phyloP scores from a whole-genome alignment of 2,329 filamentous ascomycete genomes.

The Cercospora sp. region DNA sequence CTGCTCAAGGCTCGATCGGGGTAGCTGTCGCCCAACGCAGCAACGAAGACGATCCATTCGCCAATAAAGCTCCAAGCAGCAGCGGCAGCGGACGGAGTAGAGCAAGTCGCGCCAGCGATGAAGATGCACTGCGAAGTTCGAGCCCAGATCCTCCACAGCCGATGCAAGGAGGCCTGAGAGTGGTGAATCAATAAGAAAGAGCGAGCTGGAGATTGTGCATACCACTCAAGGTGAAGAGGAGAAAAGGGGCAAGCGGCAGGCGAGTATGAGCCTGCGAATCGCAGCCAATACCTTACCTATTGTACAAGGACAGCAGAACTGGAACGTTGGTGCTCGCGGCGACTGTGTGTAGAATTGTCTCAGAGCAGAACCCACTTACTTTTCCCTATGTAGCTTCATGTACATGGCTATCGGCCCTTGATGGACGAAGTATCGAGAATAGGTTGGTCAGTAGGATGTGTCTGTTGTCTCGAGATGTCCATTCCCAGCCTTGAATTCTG shows the following conservation, averaged over 20 bases:
- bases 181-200: conserved; percentile 4
- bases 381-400: not conserved
- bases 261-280: not conserved
- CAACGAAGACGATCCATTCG: not conserved
- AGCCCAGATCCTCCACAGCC: conserved; percentile 1
- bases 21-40: not conserved
- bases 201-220: not conserved
- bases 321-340: not conserved
- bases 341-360: not conserved
- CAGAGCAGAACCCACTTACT: not conserved
- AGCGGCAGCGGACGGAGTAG: not conserved
- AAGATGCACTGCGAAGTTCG: not conserved
- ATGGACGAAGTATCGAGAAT: not conserved
- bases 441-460: not conserved
- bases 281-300: not conserved
- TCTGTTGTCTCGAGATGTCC: not conserved
- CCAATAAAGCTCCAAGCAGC: not conserved
- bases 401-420: not conserved
- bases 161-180: not conserved
- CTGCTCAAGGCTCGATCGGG: not conserved
- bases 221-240: not conserved
- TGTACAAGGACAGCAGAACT: not conserved
- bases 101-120: not conserved
- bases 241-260: not conserved
- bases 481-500: not conserved